Percentiles rank a stretch among this genome's conserved stretches.
These are phyloP conservation scores for Solanum peruvianum DNA, from an alignment of 257 asterid species.

Conservation along the genomic window DNA sequence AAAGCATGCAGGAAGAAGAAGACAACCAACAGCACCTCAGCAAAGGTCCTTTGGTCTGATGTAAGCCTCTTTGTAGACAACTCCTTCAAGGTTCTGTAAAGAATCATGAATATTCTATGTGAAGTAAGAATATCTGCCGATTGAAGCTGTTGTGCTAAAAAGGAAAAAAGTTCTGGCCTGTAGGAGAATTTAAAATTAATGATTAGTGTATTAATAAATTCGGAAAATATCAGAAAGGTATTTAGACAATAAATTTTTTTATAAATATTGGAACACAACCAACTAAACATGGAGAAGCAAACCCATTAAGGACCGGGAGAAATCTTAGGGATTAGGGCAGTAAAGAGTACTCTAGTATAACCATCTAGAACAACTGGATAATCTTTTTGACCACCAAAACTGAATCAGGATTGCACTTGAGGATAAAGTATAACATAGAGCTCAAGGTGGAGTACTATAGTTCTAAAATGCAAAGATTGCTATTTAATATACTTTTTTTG, in stretches of 20 bases:
- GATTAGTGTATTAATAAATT: background rate
- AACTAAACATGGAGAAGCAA: conserved; percentile 1
- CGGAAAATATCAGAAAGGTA: background rate
- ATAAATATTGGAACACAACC: background rate
- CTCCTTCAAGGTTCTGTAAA: conserved; percentile 89
- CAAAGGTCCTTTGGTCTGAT: conserved; percentile 74
- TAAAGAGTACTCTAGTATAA: background rate
- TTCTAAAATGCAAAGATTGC: background rate
- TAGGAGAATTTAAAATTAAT: conserved; percentile 9
- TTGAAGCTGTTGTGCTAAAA: conserved; percentile 80
- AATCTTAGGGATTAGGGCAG: background rate
- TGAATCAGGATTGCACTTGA: background rate
- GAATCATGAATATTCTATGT: conserved; percentile 84
- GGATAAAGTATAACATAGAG: background rate
- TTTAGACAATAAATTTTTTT: background rate
- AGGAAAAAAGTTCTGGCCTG: conserved; percentile 96
- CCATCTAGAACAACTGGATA: background rate
- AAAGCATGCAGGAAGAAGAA: background rate
- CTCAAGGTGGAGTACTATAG: background rate
- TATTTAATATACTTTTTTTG: background rate
- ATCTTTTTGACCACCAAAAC: background rate
- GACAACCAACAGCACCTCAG: conserved; percentile 49
- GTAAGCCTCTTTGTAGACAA: conserved; percentile 84
- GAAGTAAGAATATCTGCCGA: conserved; percentile 79
- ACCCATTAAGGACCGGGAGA: background rate